Base-by-base conservation (phyloP, 345 rosid genomes). In the Corchorus olitorius region DNA sequence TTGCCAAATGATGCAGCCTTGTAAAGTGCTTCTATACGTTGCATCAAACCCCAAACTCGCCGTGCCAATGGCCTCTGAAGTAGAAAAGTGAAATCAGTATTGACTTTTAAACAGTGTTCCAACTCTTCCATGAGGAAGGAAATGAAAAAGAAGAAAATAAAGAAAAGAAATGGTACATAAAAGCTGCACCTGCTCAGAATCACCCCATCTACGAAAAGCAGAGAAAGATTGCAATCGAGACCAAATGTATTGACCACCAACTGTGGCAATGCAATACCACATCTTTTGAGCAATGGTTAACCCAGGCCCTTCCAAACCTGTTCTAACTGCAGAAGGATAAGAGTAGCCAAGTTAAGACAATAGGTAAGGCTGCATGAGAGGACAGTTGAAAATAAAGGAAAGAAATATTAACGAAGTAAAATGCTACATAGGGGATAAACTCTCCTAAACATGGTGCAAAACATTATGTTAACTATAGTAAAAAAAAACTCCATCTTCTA, bases 131-230 rank as follows among this genome's bases (percentile, higher is more conserved):
- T 27, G 14, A 33, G 22, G 2, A 52, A 67, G 53, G 22, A 11
- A 0, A 19, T 12, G 7, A 53, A 54, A 46, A 33, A 9, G 49
- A 45, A 60, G 48, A 34, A 41, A 13, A 63, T 0, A 72, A 68
- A 22, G 69, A 71, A 70, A 55, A 70, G 22, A 0, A 14, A 72
- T 72, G 54, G 39, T 20, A 52, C 11, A 41, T 16, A 49, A 10
- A 41, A 70, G 35, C 70, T 39, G 27, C 20, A 92, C 94, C 98
- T 90, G 97, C 78, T 92, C 95, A 80, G 99, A 90, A 81, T 94
- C 91, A 75, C 97, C 99, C 99, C 98, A 96, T 86, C 97, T 86
- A 60, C 97, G 94, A 78, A 96, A 96, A 75, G 98, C 98, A 68
- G 99, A 96, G 79, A 96, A 96, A 0, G 97, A 91, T 76, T 94